Base-by-base conservation (phyloP, 495 filamentous ascomycete species). In the Penicillium simplicissimum region DNA sequence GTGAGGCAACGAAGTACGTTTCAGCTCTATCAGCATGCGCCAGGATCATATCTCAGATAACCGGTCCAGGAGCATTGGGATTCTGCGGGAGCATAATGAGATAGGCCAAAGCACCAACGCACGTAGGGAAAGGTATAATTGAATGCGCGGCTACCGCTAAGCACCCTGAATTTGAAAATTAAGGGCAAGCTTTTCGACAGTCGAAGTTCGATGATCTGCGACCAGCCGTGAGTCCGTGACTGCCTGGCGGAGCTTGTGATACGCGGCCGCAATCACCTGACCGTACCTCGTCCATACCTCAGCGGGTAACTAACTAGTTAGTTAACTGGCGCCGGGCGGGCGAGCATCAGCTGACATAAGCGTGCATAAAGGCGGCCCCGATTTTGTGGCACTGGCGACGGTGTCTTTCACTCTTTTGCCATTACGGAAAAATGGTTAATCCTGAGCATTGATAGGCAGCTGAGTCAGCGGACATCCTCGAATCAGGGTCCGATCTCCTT, bases 31-130 rank as follows among this genome's bases (percentile, higher is more conserved):
- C 60, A 47, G 51, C 21, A 52, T 60, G 59, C 45, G 43, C 52
- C 51, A 72, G 43, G 63, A 64, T 63, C 62, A 68, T 55, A 38
- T 70, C 48, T 59, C 55, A 67, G 53, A 60, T 69, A 67, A 17
- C 38, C 40, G 31, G 25, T 59, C 31, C 54, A 53, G 61, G 64
- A 59, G 66, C 63, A 64, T 71, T 60, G 60, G 63, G 48, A 47
- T 58, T 57, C 48, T 21, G 55, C 56, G 63, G 55, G 45, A 58
- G 62, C 67, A 70, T 69, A 54, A 56, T 60, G 62, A 48, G 55
- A 57, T 45, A 19, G 36, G 51, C 11, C 37, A 58, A 52, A 43
- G 59, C 45, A 13, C 23, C 25, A 17, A 58, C 61, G 47, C 43
- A 40, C 51, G 54, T 62, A 58, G 55, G 57, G 59, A 43, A 52